Evolutionary conservation across 1,284 basidiomycete genomes (phyloP), one percentile per base, ranked within the genome.

Genomic region (Athelia psychrophila): DNA sequence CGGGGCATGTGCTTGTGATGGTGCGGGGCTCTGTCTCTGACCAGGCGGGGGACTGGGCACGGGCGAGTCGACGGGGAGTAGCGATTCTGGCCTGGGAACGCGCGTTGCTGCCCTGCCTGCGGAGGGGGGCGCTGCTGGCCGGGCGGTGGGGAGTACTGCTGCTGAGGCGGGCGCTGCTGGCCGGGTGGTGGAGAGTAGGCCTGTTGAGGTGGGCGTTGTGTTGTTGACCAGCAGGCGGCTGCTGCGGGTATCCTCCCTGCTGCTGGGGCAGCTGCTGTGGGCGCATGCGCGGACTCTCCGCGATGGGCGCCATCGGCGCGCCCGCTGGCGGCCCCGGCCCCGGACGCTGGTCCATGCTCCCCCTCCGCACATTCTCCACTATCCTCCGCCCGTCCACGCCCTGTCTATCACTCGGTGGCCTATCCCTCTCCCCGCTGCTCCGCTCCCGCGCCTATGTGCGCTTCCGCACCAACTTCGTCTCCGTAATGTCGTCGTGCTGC

Each of bases 401-500:
- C 69, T 56, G 50, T 61, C 63, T 59, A 68, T 54, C 53, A 47
- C 1, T 48, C 47, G 6, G 60, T 50, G 9, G n/a, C n/a, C n/a
- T n/a, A n/a, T n/a, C 38, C 16, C 5, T 18, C 38, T 56, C 30
- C 9, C 54, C 35, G 25, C 61, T 58, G 16, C 59, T 51, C 18
- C 85, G 75, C 61, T 84, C 75, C 59, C 85, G 84, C 2, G 94
- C 94, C 60, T 87, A 84, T 0, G 94, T 95, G 15, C 91, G 83
- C 56, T 85, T 88, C 3, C 94, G 78, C 10, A 95, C 86, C 33
- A 98, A 81, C 56, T 87, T 93, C 36, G 72, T 73, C 61, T 94
- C 86, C 13, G 93, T 86, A 54, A 93, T 80, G 1, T 72, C 74
- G 57, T 95, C 84, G 71, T 97, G 93, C 55, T 96, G 88, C 45